Conservation (phyloP, 805 yeast species). For the Ogataea pignaliae region DNA sequence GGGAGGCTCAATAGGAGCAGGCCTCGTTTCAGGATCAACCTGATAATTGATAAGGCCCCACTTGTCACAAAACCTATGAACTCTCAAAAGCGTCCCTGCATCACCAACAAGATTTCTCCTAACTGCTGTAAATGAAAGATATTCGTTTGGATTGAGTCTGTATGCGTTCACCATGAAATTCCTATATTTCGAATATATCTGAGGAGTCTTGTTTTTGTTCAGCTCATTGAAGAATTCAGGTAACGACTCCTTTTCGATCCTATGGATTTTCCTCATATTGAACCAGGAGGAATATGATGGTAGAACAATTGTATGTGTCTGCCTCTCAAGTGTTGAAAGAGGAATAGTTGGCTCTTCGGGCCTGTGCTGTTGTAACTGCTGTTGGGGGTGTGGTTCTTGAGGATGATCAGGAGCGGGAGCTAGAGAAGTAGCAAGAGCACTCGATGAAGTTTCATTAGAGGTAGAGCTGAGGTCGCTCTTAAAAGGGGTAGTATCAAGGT, state of each 20-base stretch:
- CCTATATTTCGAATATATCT: conserved; percentile 74
- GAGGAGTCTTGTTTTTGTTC: conserved; percentile 73
- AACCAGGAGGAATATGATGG: conserved; percentile 93
- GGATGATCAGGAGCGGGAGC: neutral
- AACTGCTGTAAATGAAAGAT: conserved; percentile 83
- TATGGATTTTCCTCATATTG: conserved; percentile 62
- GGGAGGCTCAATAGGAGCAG: conserved; percentile 66
- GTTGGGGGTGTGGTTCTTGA: neutral
- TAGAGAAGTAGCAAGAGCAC: neutral
- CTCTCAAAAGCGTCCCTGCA: conserved; percentile 81
- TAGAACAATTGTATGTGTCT: conserved; percentile 77
- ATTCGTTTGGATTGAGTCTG: conserved; percentile 84
- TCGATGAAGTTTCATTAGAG: too few relatives aligned
- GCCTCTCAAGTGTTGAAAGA: conserved; percentile 30
- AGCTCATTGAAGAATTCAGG: conserved; percentile 75
- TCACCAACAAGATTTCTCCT: conserved; percentile 90
- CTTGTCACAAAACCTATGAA: conserved; percentile 76
- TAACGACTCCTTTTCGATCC: conserved; percentile 74
- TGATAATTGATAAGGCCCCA: conserved; percentile 96
- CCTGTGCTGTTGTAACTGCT: conserved; percentile 1
- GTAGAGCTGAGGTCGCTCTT: neutral
- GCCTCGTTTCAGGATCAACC: conserved; percentile 73
- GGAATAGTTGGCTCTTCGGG: conserved; percentile 14
- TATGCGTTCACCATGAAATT: conserved; percentile 88
- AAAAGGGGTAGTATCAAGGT: neutral